Evolutionary conservation across 306 rosid genomes (phyloP).

Genomic region (Sindora glabra): DNA sequence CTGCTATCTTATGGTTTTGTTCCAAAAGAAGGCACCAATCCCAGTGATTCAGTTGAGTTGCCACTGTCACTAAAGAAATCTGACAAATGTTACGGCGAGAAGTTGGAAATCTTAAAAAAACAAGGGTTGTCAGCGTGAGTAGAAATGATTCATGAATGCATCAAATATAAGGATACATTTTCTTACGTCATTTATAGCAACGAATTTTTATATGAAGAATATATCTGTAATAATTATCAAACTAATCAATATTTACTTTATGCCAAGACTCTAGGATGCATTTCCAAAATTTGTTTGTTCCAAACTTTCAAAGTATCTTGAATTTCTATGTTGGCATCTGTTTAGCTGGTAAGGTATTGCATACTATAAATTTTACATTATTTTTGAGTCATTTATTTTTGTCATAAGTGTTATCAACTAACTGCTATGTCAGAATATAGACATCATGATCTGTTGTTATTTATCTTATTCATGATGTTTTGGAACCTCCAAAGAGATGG

Average conservation of each 20-base stretch:
- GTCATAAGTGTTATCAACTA: neutral
- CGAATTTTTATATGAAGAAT: neutral
- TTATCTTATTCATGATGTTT: neutral
- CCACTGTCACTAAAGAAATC: slow-evolving; percentile 62
- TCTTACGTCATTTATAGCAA: neutral
- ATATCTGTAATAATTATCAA: neutral
- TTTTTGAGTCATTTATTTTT: neutral
- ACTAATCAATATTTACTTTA: neutral
- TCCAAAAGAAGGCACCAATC: slow-evolving; percentile 86
- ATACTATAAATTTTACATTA: neutral
- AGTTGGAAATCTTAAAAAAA: slow-evolving; percentile 57
- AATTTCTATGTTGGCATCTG: neutral
- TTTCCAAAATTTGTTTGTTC: neutral
- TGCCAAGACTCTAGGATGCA: neutral
- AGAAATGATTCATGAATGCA: neutral
- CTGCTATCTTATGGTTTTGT: slow-evolving; percentile 92
- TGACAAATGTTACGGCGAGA: slow-evolving; percentile 64
- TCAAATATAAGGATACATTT: neutral
- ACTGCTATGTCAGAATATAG: neutral
- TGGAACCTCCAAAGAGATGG: neutral
- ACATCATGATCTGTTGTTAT: neutral
- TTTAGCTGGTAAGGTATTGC: neutral
- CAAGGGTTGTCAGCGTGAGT: slow-evolving; percentile 69
- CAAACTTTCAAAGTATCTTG: neutral
- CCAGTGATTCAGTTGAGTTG: slow-evolving; percentile 84